A percentile compares a stretch with the other conserved stretches of the same genome.
These are phyloP conservation scores for Trichoderma oligosporum DNA, from an alignment of 2,329 filamentous ascomycete species.

Conservation along the genomic window DNA sequence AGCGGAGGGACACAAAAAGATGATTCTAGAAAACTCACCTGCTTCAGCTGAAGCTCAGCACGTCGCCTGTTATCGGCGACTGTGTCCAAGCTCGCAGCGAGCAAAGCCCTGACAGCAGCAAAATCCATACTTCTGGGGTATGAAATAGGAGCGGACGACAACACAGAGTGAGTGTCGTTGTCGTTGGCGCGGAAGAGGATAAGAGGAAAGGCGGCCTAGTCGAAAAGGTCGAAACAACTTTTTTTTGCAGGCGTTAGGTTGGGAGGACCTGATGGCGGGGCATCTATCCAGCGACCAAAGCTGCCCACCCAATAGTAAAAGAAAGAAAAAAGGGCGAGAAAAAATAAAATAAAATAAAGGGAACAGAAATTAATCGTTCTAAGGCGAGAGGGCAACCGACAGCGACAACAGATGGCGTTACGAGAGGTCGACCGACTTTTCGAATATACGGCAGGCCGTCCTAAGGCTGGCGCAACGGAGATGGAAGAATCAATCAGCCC, in stretches of 20 bases:
- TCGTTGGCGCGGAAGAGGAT: constrained; percentile 22
- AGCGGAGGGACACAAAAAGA: constrained; percentile 14
- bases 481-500: neutral
- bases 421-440: neutral
- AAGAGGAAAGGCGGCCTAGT: constrained; percentile 15
- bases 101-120: constrained; percentile 69
- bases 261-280: constrained; percentile 22
- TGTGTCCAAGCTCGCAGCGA: constrained; percentile 69
- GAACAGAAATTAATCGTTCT: neutral
- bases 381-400: neutral
- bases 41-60: constrained; percentile 77
- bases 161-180: constrained; percentile 32
- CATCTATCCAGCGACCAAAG: constrained; percentile 19
- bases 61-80: constrained; percentile 71
- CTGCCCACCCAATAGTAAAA: constrained; percentile 15
- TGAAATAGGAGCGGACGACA: constrained; percentile 23
- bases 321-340: neutral
- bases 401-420: neutral
- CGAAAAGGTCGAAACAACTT: constrained; percentile 12
- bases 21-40: constrained; percentile 50
- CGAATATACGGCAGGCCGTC: neutral
- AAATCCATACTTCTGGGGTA: constrained; percentile 59
- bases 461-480: neutral
- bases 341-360: constrained; percentile 13
- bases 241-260: constrained; percentile 20